A percentile compares a stretch with the other conserved stretches of the same genome.
These are phyloP conservation scores for Cryphonectria radicalis DNA, from an alignment of 2,329 filamentous ascomycete species.

Conservation along the genomic window DNA sequence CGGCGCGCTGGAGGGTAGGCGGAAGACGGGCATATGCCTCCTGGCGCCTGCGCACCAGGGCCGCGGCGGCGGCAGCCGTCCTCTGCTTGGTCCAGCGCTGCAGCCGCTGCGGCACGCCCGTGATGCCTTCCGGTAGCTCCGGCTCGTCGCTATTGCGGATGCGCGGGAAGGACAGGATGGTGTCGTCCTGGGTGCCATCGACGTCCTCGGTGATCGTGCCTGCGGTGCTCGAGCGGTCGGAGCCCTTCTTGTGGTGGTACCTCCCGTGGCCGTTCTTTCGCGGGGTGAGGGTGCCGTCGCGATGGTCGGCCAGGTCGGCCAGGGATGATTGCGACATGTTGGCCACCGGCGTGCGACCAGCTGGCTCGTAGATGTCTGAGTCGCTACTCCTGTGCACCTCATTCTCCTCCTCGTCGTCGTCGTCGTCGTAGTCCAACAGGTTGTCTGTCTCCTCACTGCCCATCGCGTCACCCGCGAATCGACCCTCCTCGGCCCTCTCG, in stretches of 20 bases:
- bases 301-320: constrained; percentile 18
- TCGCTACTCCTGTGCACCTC: constrained; percentile 41
- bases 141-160: constrained; percentile 51
- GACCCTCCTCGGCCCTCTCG: constrained; percentile 59
- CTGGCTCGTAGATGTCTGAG: constrained; percentile 56
- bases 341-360: constrained; percentile 59
- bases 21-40: constrained; percentile 47
- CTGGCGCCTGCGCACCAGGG: constrained; percentile 28
- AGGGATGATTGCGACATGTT: constrained; percentile 55
- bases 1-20: constrained; percentile 42
- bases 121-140: constrained; percentile 46
- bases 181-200: constrained; percentile 41
- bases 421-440: constrained; percentile 52
- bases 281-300: constrained; percentile 26
- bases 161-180: constrained; percentile 67
- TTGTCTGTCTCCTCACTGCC: constrained; percentile 49
- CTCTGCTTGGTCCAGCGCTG: constrained; percentile 39
- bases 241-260: constrained; percentile 35
- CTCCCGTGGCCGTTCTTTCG: constrained; percentile 40
- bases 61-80: constrained; percentile 30
- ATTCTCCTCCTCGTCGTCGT: constrained; percentile 43
- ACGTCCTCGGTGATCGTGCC: constrained; percentile 29
- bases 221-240: constrained; percentile 26
- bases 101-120: constrained; percentile 46
- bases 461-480: constrained; percentile 55